Conservation (phyloP, 768 basidiomycete species). For the Boletus pseudo-olivaceus region DNA sequence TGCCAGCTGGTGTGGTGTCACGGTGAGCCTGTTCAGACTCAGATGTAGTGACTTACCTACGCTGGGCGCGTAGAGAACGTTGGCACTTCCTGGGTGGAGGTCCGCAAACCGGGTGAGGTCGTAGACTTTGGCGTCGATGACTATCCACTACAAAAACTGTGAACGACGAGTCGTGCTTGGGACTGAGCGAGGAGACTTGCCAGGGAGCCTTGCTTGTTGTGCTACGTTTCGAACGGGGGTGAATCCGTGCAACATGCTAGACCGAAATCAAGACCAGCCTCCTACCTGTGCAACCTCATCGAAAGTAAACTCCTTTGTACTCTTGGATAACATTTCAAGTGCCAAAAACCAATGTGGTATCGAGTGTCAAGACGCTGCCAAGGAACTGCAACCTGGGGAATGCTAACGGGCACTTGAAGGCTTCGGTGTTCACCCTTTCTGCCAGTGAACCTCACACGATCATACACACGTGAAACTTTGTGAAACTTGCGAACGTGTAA, state of each 20-base stretch:
- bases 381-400: not conserved
- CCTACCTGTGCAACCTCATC: constrained; percentile 70
- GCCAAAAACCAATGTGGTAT: not conserved
- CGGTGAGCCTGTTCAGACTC: not conserved
- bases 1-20: constrained; percentile 44
- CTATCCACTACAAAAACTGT: constrained; percentile 58
- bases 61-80: constrained; percentile 61
- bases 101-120: constrained; percentile 77
- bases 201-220: constrained; percentile 82
- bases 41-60: constrained; percentile 50
- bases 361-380: not conserved
- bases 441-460: too few relatives aligned
- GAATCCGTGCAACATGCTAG: not conserved
- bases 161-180: not conserved
- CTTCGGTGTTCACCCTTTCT: too few relatives aligned
- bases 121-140: constrained; percentile 79
- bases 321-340: constrained; percentile 20
- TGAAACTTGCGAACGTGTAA: not conserved
- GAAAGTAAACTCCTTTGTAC: constrained; percentile 37
- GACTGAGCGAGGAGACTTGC: constrained; percentile 37
- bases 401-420: not conserved
- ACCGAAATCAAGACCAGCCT: constrained; percentile 8
- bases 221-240: constrained; percentile 42
- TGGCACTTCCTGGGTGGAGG: constrained; percentile 81
- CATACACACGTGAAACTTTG: not conserved